Conservation (phyloP, 371 early-diverging fungal genomes). For the Mucor piriformis region DNA sequence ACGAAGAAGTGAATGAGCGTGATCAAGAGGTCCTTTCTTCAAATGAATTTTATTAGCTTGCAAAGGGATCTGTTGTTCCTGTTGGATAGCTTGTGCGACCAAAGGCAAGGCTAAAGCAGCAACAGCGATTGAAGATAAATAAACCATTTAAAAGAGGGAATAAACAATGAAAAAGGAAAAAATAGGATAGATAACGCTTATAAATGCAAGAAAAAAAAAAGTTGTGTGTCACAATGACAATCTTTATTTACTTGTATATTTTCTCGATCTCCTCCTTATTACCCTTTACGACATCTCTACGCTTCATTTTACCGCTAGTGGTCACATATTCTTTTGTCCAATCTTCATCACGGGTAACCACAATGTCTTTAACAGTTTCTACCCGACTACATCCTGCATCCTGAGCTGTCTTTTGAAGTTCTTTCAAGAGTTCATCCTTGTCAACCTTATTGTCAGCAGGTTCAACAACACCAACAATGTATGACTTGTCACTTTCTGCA, state of each 20-base stretch:
- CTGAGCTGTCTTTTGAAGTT: constrained; percentile 50
- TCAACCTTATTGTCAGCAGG: constrained; percentile 49
- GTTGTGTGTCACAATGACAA: background rate
- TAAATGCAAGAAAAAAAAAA: background rate
- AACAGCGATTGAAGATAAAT: constrained; percentile 13
- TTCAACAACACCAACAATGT: constrained; percentile 71
- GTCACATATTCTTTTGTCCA: constrained; percentile 59
- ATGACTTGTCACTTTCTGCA: constrained; percentile 71
- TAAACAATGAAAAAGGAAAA: constrained; percentile 6
- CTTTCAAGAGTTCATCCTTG: constrained; percentile 46
- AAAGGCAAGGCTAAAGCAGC: constrained; percentile 5
- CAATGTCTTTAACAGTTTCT: constrained; percentile 53
- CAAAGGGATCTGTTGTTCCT: background rate
- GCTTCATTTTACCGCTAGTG: constrained; percentile 62
- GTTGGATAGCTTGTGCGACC: background rate
- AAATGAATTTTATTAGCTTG: constrained; percentile 1
- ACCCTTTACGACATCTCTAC: constrained; percentile 53
- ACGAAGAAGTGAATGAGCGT: constrained; percentile 31
- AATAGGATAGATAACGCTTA: constrained; percentile 2
- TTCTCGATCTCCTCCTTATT: constrained; percentile 54
- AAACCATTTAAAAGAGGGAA: constrained; percentile 16
- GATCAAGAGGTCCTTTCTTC: constrained; percentile 20
- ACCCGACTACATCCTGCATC: constrained; percentile 48
- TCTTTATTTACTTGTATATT: constrained; percentile 36
- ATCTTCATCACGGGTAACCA: constrained; percentile 45